Percentiles rank a stretch among this genome's conserved stretches.
Conservation (phyloP, 73 alveolate species). For the Paraurostyla sp. region DNA sequence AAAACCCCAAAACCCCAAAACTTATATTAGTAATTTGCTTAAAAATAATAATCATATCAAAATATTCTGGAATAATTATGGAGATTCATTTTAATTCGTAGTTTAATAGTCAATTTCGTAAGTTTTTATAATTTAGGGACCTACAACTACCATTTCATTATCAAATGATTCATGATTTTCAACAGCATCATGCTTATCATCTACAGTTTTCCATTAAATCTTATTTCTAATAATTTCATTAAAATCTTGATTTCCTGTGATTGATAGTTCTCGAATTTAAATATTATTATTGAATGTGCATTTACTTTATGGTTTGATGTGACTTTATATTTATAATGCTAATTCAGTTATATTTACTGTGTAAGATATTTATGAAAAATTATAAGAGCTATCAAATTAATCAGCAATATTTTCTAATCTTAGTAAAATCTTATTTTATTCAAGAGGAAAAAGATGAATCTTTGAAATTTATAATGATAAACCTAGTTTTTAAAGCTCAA, state of each 20-base stretch:
- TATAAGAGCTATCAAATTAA: neutral
- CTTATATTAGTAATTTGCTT: too few relatives aligned
- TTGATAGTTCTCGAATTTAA: neutral
- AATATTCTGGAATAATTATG: too few relatives aligned
- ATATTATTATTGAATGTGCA: too few relatives aligned
- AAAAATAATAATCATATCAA: too few relatives aligned
- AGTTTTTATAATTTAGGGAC: too few relatives aligned
- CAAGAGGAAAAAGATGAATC: neutral
- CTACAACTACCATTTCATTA: too few relatives aligned
- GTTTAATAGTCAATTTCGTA: too few relatives aligned
- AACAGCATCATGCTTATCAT: neutral
- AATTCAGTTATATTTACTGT: neutral
- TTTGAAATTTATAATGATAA: neutral
- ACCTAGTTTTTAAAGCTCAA: neutral
- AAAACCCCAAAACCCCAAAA: too few relatives aligned
- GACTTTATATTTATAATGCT: neutral
- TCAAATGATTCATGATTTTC: neutral
- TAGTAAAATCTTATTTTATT: neutral
- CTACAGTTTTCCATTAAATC: neutral
- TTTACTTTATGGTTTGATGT: neutral
- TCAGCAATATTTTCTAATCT: constrained; percentile 36
- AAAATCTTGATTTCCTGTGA: neutral
- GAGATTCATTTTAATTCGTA: too few relatives aligned
- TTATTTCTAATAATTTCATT: neutral
- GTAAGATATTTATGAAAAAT: too few relatives aligned